Conservation (phyloP, 306 rosid species). For the Sesbania bispinosa region DNA sequence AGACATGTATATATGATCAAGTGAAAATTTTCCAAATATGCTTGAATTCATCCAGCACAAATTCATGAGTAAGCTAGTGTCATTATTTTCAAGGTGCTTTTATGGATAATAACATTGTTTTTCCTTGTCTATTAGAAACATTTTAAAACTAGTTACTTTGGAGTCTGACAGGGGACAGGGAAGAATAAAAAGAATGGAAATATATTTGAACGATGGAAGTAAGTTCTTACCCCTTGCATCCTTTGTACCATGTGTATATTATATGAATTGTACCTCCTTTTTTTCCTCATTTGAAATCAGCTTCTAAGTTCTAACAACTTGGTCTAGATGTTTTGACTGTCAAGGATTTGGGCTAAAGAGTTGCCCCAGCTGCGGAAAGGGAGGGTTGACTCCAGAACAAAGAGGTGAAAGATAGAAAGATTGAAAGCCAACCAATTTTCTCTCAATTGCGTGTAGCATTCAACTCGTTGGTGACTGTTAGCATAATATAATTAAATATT, state of each 20-base stretch:
- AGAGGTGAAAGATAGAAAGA: constrained; percentile 72
- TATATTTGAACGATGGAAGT: constrained; percentile 95
- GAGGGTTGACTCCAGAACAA: constrained; percentile 91
- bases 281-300: neutral
- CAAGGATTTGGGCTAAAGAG: constrained; percentile 88
- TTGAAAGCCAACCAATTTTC: neutral
- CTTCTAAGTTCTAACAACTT: constrained; percentile 5
- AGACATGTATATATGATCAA: no score
- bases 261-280: neutral
- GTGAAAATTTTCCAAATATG: no score
- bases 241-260: neutral
- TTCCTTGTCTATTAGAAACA: no score
- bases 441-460: neutral
- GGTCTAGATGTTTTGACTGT: constrained; percentile 69
- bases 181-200: constrained; percentile 86
- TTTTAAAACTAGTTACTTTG: neutral
- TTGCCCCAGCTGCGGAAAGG: constrained; percentile 76
- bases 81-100: no score
- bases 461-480: no score
- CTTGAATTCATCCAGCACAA: no score
- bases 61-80: no score
- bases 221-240: constrained; percentile 26
- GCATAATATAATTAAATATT: no score
- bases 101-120: no score
- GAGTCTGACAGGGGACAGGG: constrained; percentile 65